Percentiles rank a stretch among this genome's conserved stretches.
Conservation (phyloP, 495 filamentous ascomycete genomes). For the Lasiosphaeriaceae sp. region DNA sequence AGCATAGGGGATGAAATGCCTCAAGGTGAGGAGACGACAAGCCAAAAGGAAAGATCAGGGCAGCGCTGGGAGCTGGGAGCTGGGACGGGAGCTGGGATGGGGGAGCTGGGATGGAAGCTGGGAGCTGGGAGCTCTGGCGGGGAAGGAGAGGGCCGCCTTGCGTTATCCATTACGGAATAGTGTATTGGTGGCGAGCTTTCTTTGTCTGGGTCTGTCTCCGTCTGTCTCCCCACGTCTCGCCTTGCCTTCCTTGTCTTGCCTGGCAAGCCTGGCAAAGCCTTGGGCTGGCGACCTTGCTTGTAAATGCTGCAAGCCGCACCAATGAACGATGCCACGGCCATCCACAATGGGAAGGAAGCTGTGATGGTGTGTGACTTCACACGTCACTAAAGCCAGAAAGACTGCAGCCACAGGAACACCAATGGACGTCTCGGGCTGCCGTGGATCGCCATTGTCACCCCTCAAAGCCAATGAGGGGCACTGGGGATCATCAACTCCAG, state of each 20-base stretch:
- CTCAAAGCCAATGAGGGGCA: background rate
- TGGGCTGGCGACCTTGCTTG: background rate
- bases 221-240: background rate
- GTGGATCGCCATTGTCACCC: background rate
- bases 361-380: background rate
- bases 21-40: too few relatives aligned
- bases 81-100: background rate
- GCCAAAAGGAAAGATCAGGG: too few relatives aligned
- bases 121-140: background rate
- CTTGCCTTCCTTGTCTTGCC: background rate
- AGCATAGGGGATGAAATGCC: too few relatives aligned
- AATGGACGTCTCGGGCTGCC: background rate
- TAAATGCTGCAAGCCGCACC: background rate
- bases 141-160: too few relatives aligned
- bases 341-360: background rate
- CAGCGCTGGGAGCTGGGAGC: too few relatives aligned
- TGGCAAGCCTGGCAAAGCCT: too few relatives aligned
- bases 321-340: background rate
- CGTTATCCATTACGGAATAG: too few relatives aligned
- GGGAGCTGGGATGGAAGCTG: background rate
- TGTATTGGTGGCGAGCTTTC: background rate
- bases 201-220: background rate
- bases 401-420: slow-evolving; percentile 6
- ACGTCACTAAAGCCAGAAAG: slow-evolving; percentile 2
- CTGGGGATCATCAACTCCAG: background rate